Conservation (phyloP, 2,329 filamentous ascomycete species). For the Tolypocladium tropicale region DNA sequence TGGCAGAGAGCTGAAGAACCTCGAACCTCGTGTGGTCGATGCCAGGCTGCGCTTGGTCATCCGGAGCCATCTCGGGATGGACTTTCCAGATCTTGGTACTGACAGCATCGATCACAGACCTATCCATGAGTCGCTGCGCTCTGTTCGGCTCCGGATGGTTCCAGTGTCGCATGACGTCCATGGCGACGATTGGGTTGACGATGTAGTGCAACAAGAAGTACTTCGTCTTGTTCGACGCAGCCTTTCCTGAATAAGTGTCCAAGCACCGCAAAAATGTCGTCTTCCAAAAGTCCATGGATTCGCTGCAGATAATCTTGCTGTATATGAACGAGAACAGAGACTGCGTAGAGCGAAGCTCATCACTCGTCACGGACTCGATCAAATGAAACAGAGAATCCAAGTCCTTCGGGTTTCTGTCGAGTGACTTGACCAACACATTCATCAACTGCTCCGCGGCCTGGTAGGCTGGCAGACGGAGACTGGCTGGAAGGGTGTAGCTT, state of each 20-base stretch:
- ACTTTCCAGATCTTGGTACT: conserved; percentile 92
- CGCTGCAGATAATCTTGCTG: conserved; percentile 68
- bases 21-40: conserved; percentile 97
- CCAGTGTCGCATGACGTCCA: conserved; percentile 87
- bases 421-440: conserved; percentile 70
- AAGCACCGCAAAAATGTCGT: conserved; percentile 74
- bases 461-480: conserved; percentile 72
- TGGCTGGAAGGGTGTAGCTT: conserved; percentile 56
- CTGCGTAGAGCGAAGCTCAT: conserved; percentile 70
- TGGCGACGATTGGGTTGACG: conserved; percentile 91
- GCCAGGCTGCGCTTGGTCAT: conserved; percentile 74
- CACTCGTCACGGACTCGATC: conserved; percentile 72
- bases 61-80: conserved; percentile 68
- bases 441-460: conserved; percentile 86
- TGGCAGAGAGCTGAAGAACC: conserved; percentile 83
- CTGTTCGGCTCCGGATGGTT: conserved; percentile 43
- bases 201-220: conserved; percentile 86
- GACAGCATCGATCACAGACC: conserved; percentile 76
- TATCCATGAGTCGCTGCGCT: conserved; percentile 70
- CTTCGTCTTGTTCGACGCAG: conserved; percentile 78
- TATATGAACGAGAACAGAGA: conserved; percentile 77
- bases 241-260: conserved; percentile 73
- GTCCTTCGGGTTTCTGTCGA: conserved; percentile 64
- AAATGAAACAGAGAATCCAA: conserved; percentile 77
- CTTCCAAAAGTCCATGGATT: conserved; percentile 79